Evolutionary conservation across 139 green algal species (phyloP).

Genomic region (Klebsormidium nitens): DNA sequence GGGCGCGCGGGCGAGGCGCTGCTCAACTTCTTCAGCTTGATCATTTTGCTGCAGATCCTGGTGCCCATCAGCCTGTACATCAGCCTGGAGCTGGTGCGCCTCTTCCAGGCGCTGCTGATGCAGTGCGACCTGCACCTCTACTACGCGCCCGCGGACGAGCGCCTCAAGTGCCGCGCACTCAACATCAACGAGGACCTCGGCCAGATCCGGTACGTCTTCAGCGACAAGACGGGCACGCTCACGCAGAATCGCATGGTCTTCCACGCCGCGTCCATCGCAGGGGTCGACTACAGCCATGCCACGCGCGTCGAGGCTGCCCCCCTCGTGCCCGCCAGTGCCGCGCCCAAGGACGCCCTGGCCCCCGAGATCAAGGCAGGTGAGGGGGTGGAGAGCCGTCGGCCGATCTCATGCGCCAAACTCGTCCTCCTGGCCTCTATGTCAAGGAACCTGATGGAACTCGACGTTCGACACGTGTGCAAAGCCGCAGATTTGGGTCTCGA

Average conservation of each 20-base stretch:
- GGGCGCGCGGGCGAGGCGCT: conserved; percentile 43
- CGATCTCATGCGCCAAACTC: too few species aligned
- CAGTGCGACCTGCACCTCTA: conserved; percentile 24
- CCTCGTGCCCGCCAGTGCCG: too few species aligned
- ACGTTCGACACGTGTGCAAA: too few species aligned
- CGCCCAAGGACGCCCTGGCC: too few species aligned
- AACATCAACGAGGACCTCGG: conserved; percentile 97
- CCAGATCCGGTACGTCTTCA: conserved; percentile 85
- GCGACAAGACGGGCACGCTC: conserved; percentile 80
- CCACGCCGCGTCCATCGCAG: conserved; percentile 8
- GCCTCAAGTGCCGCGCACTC: conserved; percentile 25
- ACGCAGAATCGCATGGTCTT: conserved; percentile 42
- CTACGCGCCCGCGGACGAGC: neutral
- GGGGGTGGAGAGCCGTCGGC: too few species aligned
- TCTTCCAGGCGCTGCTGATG: conserved; percentile 46
- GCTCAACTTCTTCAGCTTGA: conserved; percentile 67
- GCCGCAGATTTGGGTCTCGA: too few species aligned
- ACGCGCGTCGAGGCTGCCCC: too few species aligned
- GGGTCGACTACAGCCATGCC: conserved; percentile 20
- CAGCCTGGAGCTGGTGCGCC: conserved; percentile 83
- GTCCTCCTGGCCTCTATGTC: too few species aligned
- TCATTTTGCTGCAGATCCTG: conserved; percentile 80
- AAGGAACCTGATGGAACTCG: too few species aligned
- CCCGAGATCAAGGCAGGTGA: too few species aligned
- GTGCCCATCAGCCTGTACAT: conserved; percentile 98